Evolutionary conservation across 768 basidiomycete species (phyloP), one percentile per base, ranked within the genome.

Genomic region (Lanmaoa rubissima): DNA sequence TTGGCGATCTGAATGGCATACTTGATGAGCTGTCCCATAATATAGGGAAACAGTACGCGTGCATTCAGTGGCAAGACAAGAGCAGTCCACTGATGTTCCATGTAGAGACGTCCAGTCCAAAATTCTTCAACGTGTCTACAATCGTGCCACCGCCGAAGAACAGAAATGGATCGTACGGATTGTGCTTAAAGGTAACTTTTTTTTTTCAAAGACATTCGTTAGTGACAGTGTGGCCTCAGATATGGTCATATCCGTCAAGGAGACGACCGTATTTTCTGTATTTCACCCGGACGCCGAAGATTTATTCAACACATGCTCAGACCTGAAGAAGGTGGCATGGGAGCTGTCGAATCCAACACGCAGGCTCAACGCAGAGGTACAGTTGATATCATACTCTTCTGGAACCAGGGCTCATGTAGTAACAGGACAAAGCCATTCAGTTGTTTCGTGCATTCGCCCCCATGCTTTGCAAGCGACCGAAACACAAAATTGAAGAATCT

Each of bases 121-220:
- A 48, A 82, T 94, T 28, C 69, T 98, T 59, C 84, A 88, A 60
- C 82, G 88, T 2, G 70, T 97, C 2, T 88, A 90, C 62, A 88
- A 91, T 64, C 82, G 82, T 42, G 76, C 87, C 26, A 96, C 94
- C 1, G 78, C 95, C 0, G 84, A 87, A 54, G 95, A 98, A 66
- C 95, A 97, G 66, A 83, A 86, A 47, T 99, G 97, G 97, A 86
- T 99, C 54, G 87, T 92, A n/a, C 84, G 94, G 9, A 92, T 99
- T 69, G 90, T 99, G 47, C 77, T 98, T 35, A 97, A 98, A 81
- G 96, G 96, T 91, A 52, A 3, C 50, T 44, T 28, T 0, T 39
- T 52, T 19, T 39, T 52, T 19, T 39, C 13, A 35, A n/a, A 11
- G 26, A 50, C 55, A 40, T 40, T 24, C 9, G 4, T 31, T 7